These are phyloP conservation scores for Coccomyxa subellipsoidea DNA, from an alignment of 163 green algal species.

Conservation along the genomic window DNA sequence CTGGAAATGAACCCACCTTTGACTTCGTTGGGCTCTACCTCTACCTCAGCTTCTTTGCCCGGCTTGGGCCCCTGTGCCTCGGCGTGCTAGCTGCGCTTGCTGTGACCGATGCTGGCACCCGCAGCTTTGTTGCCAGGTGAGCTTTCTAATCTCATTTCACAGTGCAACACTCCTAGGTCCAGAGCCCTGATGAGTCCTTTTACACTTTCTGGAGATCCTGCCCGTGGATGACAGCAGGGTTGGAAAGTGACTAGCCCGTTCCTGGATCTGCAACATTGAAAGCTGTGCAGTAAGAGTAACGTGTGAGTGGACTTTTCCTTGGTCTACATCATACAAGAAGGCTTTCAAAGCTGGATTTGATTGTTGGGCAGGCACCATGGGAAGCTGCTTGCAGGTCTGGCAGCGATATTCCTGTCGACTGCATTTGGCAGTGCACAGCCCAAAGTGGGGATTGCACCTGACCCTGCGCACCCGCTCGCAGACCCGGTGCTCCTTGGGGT, in stretches of 20 bases:
- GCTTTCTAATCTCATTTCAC: not conserved
- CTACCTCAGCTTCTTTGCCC: not conserved
- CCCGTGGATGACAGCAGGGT: too few relatives aligned
- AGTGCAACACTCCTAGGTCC: too few relatives aligned
- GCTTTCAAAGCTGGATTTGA: too few relatives aligned
- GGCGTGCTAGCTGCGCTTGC: not conserved
- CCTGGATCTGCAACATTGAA: too few relatives aligned
- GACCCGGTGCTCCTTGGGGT: not conserved
- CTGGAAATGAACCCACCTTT: too few relatives aligned
- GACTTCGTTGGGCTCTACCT: not conserved
- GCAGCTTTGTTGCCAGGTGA: not conserved
- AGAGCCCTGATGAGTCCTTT: too few relatives aligned
- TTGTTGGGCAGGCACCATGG: not conserved
- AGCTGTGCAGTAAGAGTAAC: too few relatives aligned
- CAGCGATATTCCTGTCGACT: not conserved
- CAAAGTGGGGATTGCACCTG: not conserved
- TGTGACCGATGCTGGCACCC: not conserved
- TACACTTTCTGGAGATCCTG: too few relatives aligned
- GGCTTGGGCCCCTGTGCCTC: not conserved
- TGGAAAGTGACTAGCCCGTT: too few relatives aligned
- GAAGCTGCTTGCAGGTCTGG: not conserved
- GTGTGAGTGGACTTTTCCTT: too few relatives aligned
- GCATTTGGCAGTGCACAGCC: not conserved
- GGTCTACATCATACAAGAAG: too few relatives aligned
- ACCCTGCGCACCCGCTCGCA: not conserved